Conservation (phyloP, 2,329 filamentous ascomycete species). For the Pseudocercospora eumusae region DNA sequence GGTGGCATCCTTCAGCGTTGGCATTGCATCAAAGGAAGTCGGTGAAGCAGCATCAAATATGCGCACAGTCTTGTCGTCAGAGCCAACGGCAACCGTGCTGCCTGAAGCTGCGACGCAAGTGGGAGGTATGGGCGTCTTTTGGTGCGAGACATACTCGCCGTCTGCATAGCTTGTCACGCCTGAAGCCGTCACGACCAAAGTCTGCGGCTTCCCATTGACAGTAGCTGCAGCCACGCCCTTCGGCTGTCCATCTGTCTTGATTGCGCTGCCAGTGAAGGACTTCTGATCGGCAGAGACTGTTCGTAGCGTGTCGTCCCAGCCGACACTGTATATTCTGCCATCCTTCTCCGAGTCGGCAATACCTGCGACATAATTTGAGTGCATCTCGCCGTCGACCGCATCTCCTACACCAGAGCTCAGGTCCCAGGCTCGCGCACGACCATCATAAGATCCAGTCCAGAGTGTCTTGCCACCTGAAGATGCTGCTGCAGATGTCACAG, state of each 20-base stretch:
- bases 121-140: constrained; percentile 60
- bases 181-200: constrained; percentile 56
- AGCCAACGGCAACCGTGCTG: constrained; percentile 72
- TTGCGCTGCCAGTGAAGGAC: constrained; percentile 70
- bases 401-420: constrained; percentile 66
- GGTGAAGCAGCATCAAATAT: constrained; percentile 66
- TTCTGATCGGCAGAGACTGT: constrained; percentile 72
- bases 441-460: constrained; percentile 91
- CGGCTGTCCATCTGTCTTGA: constrained; percentile 75
- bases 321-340: constrained; percentile 73
- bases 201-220: constrained; percentile 54
- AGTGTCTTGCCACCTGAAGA: constrained; percentile 63
- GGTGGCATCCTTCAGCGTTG: constrained; percentile 67
- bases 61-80: constrained; percentile 70
- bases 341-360: constrained; percentile 60
- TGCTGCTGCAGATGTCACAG: constrained; percentile 73
- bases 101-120: constrained; percentile 71
- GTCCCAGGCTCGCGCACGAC: constrained; percentile 83
- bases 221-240: constrained; percentile 67
- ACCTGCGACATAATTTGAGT: constrained; percentile 82
- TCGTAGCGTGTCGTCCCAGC: constrained; percentile 90
- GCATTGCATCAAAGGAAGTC: constrained; percentile 52
- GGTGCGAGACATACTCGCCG: constrained; percentile 48
- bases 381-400: constrained; percentile 74
- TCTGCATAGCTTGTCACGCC: constrained; percentile 62